A percentile compares a stretch with the other conserved stretches of the same genome.
Evolutionary conservation across 768 basidiomycete species (phyloP).

Genomic region (Cyathus striatus): DNA sequence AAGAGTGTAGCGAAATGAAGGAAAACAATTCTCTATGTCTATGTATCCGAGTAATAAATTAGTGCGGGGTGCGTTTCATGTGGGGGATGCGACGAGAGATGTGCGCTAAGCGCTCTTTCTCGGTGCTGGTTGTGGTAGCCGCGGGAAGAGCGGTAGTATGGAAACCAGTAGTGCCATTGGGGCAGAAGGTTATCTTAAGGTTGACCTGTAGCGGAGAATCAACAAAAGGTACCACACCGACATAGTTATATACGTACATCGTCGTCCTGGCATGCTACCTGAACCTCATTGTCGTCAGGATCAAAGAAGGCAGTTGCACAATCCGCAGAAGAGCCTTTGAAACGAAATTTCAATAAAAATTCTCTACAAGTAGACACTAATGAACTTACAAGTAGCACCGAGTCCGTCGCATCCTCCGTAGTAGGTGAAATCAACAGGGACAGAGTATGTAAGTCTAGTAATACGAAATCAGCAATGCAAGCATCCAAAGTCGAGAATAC

Average conservation of each 20-base stretch:
- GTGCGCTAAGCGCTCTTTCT: too few relatives aligned
- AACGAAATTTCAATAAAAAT: background rate
- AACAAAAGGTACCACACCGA: background rate
- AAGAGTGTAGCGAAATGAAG: too few relatives aligned
- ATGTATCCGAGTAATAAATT: too few relatives aligned
- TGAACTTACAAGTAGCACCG: slow-evolving; percentile 36
- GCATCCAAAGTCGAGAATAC: background rate
- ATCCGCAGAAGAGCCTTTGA: slow-evolving; percentile 24
- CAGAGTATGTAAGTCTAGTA: slow-evolving; percentile 9
- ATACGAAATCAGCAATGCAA: too few relatives aligned
- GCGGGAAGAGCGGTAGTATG: background rate
- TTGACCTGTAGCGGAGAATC: slow-evolving; percentile 27
- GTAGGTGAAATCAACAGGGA: slow-evolving; percentile 22
- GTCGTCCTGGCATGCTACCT: slow-evolving; percentile 36
- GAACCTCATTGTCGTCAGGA: slow-evolving; percentile 40
- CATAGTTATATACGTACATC: slow-evolving; percentile 26
- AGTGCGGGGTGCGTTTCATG: too few relatives aligned
- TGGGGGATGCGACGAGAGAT: too few relatives aligned
- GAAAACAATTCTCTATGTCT: too few relatives aligned
- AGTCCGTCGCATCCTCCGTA: slow-evolving; percentile 37
- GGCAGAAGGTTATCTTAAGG: slow-evolving; percentile 45
- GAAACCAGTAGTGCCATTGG: slow-evolving; percentile 10
- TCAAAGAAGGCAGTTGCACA: slow-evolving; percentile 41
- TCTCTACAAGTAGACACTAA: background rate
- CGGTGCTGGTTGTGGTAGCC: background rate